Percentiles rank a stretch among this genome's conserved stretches.
Conservation (phyloP, 2,329 filamentous ascomycete species). For the Diaporthe ampelina region DNA sequence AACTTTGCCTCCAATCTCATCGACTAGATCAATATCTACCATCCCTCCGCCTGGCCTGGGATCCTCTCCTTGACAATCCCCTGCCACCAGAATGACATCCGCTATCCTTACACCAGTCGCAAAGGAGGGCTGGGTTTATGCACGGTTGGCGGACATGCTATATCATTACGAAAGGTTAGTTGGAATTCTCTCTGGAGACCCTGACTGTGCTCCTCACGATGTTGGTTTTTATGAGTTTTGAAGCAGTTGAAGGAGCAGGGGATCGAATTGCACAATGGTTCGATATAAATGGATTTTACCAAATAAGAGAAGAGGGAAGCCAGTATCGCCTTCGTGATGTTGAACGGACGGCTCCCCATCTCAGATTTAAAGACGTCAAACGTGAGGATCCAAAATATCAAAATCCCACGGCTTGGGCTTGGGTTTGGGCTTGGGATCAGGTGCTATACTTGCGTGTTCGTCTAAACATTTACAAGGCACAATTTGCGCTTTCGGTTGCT, state of each 20-base stretch:
- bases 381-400: background rate
- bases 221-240: background rate
- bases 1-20: background rate
- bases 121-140: conserved; percentile 17
- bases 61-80: background rate
- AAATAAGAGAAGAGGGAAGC: background rate
- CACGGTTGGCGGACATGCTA: conserved; percentile 19
- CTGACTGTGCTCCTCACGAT: background rate
- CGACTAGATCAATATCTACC: background rate
- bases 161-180: background rate
- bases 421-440: background rate
- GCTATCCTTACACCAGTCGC: conserved; percentile 32
- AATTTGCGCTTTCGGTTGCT: background rate
- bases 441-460: conserved; percentile 18
- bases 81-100: conserved; percentile 17
- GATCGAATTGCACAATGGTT: background rate
- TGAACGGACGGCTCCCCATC: background rate
- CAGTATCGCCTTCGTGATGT: background rate
- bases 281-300: background rate
- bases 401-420: background rate
- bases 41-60: background rate
- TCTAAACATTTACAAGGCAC: conserved; percentile 28
- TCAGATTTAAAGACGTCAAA: background rate
- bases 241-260: background rate
- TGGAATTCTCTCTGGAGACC: no score